Conservation (phyloP, 768 basidiomycete genomes). For the Leccinum barrowsii region DNA sequence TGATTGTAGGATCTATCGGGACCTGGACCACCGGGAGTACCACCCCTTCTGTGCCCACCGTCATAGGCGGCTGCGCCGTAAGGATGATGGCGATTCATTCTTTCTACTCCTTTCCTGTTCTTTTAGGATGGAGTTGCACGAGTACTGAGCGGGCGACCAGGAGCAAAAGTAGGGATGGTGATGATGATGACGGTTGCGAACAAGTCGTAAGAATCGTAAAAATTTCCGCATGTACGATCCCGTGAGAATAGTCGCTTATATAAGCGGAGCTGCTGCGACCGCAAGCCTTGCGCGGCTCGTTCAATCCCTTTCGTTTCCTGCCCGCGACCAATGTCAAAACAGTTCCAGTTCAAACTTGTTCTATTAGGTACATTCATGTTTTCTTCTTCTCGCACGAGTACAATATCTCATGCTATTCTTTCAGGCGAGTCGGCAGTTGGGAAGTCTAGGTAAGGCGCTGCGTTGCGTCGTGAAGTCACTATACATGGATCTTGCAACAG, state of each 20-base stretch:
- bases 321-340: constrained; percentile 73
- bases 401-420: constrained; percentile 8
- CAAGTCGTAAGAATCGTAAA: constrained; percentile 25
- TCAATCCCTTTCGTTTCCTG: constrained; percentile 17
- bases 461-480: constrained; percentile 20
- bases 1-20: constrained; percentile 69
- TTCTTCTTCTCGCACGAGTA: neutral
- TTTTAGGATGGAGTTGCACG: constrained; percentile 23
- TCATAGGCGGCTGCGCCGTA: constrained; percentile 67
- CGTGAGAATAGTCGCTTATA: constrained; percentile 28
- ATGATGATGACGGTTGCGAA: constrained; percentile 38
- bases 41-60: constrained; percentile 57
- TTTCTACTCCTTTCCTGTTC: constrained; percentile 19
- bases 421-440: constrained; percentile 96
- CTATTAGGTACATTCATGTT: constrained; percentile 63
- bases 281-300: neutral
- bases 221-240: constrained; percentile 29
- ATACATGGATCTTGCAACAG: constrained; percentile 39
- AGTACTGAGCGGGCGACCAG: constrained; percentile 23
- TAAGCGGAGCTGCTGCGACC: constrained; percentile 20
- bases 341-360: constrained; percentile 95
- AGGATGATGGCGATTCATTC: constrained; percentile 89
- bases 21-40: constrained; percentile 61
- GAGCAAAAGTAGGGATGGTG: constrained; percentile 22
- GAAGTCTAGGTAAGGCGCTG: constrained; percentile 72